phyloP scores from a whole-genome alignment of 768 basidiomycete genomes.

The Phallus indusiatus region DNA sequence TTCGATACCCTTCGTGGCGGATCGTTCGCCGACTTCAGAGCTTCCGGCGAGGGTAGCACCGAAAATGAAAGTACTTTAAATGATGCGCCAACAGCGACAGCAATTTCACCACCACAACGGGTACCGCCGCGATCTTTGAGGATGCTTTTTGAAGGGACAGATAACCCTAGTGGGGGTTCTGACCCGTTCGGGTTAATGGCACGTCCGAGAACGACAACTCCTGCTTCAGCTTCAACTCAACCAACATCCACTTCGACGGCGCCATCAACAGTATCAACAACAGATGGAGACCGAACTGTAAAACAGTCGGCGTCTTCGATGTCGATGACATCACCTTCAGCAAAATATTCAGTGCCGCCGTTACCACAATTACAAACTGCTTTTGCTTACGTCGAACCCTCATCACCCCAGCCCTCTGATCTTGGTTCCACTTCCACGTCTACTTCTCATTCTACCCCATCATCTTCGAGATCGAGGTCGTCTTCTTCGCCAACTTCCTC shows the following conservation, averaged over 20 bases:
- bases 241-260: neutral
- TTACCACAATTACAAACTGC: conserved; percentile 10
- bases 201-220: conserved; percentile 8
- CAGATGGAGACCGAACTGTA: conserved; percentile 17
- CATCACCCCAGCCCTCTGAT: conserved; percentile 6
- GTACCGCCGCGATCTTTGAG: conserved; percentile 73
- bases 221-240: neutral
- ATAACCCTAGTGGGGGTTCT: neutral
- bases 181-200: conserved; percentile 10
- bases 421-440: conserved; percentile 11
- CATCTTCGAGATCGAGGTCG: conserved; percentile 18
- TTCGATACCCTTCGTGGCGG: conserved; percentile 61
- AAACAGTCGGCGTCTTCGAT: neutral
- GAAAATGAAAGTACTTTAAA: conserved; percentile 11
- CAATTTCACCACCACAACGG: conserved; percentile 15
- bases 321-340: neutral
- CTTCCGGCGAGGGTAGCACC: neutral
- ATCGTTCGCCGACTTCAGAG: conserved; percentile 11
- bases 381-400: conserved; percentile 12
- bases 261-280: conserved; percentile 15
- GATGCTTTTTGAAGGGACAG: conserved; percentile 52
- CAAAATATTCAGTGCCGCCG: neutral
- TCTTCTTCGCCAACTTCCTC: conserved; percentile 27
- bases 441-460: conserved; percentile 2
- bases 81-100: conserved; percentile 11